These are phyloP conservation scores for Podospora conica DNA, from an alignment of 495 filamentous ascomycete species.

Conservation along the genomic window DNA sequence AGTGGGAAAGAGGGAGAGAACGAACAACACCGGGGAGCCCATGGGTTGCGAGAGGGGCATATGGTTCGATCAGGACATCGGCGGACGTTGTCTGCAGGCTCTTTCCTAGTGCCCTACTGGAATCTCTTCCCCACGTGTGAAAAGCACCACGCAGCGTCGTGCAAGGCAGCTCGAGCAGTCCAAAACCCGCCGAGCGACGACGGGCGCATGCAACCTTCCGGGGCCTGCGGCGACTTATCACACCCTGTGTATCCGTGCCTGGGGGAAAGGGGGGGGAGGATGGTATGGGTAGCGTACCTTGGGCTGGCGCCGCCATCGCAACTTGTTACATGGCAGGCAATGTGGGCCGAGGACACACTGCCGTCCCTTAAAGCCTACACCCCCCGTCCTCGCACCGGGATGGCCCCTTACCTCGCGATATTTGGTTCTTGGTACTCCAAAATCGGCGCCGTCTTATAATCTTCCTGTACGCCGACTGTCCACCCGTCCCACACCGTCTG, in stretches of 20 bases:
- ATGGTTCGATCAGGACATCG: background rate
- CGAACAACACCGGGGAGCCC: background rate
- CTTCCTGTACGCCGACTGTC: constrained; percentile 3
- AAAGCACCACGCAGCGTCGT: background rate
- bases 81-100: background rate
- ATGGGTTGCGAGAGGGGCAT: background rate
- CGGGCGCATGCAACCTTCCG: constrained; percentile 6
- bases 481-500: background rate
- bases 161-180: background rate
- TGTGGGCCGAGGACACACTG: background rate
- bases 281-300: background rate
- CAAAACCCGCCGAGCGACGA: background rate
- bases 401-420: constrained; percentile 3
- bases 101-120: background rate
- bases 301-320: background rate
- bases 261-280: background rate
- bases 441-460: constrained; percentile 13
- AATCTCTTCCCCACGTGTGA: constrained; percentile 6
- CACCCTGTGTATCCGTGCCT: constrained; percentile 3
- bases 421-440: constrained; percentile 12
- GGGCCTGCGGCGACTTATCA: constrained; percentile 5
- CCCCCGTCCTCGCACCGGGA: background rate
- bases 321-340: background rate
- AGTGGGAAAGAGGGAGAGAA: background rate
- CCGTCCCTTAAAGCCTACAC: background rate